Base-by-base conservation (phyloP, 2,329 filamentous ascomycete genomes). In the Dactylonectria macrodidyma region DNA sequence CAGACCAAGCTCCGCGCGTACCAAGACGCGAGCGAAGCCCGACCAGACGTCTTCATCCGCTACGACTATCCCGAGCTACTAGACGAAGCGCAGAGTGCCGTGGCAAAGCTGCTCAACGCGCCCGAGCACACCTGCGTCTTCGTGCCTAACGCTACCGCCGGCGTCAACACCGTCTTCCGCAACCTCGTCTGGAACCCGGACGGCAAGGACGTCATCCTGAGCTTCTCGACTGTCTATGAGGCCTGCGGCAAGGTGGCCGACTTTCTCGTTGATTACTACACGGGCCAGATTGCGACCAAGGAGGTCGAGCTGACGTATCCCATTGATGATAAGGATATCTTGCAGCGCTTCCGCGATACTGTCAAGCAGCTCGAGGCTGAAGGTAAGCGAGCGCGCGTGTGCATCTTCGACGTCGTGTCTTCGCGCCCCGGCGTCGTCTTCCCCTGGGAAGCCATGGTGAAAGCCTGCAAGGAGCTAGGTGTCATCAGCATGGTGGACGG, bases 401-500 rank as follows among this genome's bases (percentile, higher is more conserved):
- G 91, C 19, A 69, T 80, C 4, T 96, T 95, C 73, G 95, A 98
- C 78, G 91, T 91, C 0, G 90, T 98, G 8, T 91, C 92, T 9
- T 94, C 92, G 33, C 84, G 92, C 24, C 95, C 95, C 0, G 95
- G 94, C 1, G 87, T 97, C 0, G 83, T 91, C 2, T 90, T 97
- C 73, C 95, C 95, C 0, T 97, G 93, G 81, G 90, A 95, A 78
- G 81, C 79, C 1, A 81, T 97, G 64, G 86, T 88, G 1, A 78
- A 80, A 8, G 85, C 88, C 0, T 97, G 95, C 78, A 87, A 85
- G 51, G 87, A 91, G 64, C 83, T 91, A 26, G 89, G 88, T 0
- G 83, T 98, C 3, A 77, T 95, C 61, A 95, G 92, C 73, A 83
- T 94, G 22, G 84, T 98, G 44, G 95, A 98, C 78, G 95, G 89